A percentile compares a stretch with the other conserved stretches of the same genome.
These are phyloP conservation scores for Mesembryanthemum crystallinum DNA, from an alignment of 148 eudicot genomes.

Conservation along the genomic window DNA sequence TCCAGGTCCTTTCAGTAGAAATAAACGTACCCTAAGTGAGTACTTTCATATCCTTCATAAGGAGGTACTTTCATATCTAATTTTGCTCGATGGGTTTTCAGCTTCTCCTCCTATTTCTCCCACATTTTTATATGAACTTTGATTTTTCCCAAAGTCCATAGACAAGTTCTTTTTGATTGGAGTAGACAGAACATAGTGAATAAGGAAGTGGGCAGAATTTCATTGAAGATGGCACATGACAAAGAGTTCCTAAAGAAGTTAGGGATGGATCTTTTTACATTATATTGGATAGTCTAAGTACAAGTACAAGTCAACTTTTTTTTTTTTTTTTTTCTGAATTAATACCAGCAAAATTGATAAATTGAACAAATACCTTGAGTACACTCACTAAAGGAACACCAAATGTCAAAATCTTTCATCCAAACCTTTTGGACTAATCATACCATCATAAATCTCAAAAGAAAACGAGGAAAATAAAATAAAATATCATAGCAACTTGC, in stretches of 20 bases:
- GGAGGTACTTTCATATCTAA: no score
- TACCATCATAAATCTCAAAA: slow-evolving; percentile 18
- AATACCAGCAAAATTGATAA: neutral
- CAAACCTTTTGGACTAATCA: slow-evolving; percentile 20
- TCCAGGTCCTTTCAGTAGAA: no score
- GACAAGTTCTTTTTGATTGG: neutral
- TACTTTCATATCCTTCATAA: no score
- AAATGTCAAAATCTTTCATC: slow-evolving; percentile 22
- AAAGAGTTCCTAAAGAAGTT: slow-evolving; percentile 6
- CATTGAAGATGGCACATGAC: slow-evolving; percentile 4
- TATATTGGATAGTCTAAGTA: no score
- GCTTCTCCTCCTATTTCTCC: no score
- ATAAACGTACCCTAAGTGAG: no score
- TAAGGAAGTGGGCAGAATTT: neutral
- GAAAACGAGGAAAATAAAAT: neutral
- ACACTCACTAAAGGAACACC: neutral
- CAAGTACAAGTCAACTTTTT: slow-evolving; percentile 2
- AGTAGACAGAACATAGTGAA: neutral
- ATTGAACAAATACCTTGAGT: neutral
- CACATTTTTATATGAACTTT: no score
- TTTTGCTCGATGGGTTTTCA: no score
- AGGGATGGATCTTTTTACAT: neutral
- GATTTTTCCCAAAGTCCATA: no score
- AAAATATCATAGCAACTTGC: slow-evolving; percentile 18
- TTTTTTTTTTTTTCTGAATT: neutral